Percentiles rank a stretch among this genome's conserved stretches.
phyloP scores from a whole-genome alignment of 345 rosid genomes.

The Odontarrhena argentea region DNA sequence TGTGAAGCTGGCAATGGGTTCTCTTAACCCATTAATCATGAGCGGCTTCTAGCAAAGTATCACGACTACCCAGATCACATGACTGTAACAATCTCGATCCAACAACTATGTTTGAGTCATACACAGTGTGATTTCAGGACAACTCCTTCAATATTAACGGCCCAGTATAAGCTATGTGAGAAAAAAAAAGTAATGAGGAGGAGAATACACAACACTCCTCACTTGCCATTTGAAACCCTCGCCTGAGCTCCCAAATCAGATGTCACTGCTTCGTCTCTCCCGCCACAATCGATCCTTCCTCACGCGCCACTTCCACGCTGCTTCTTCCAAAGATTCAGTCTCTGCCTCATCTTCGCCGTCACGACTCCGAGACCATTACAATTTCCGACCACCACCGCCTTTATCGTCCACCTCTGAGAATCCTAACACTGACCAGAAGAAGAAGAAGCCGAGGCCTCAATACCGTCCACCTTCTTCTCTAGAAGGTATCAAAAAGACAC shows the following conservation, averaged over 20 bases:
- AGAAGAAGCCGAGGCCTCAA: conserved; percentile 57
- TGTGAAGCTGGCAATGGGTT: no score
- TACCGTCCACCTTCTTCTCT: conserved; percentile 92
- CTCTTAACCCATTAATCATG: no score
- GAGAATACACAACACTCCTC: no score
- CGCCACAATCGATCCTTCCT: conserved; percentile 50
- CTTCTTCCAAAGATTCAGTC: conserved; percentile 22
- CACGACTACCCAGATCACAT: no score
- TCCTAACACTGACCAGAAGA: conserved; percentile 31
- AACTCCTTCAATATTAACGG: no score
- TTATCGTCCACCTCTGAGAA: conserved; percentile 47
- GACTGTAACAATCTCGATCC: no score
- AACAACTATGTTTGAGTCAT: no score
- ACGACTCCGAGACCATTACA: conserved; percentile 70
- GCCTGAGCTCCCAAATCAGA: conserved; percentile 25
- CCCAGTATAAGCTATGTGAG: conserved; percentile 10
- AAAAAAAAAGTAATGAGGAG: no score
- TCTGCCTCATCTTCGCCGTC: conserved; percentile 44
- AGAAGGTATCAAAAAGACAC: conserved; percentile 54
- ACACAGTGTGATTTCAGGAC: no score
- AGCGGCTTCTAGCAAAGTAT: no score
- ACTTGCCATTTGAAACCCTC: conserved; percentile 8
- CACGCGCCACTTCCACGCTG: conserved; percentile 47
- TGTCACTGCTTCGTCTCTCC: conserved; percentile 56
- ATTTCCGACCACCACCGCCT: conserved; percentile 69